Conservation (phyloP, 225 moss, liverwort and hornwort genomes). For the Anthoceros angustus region DNA sequence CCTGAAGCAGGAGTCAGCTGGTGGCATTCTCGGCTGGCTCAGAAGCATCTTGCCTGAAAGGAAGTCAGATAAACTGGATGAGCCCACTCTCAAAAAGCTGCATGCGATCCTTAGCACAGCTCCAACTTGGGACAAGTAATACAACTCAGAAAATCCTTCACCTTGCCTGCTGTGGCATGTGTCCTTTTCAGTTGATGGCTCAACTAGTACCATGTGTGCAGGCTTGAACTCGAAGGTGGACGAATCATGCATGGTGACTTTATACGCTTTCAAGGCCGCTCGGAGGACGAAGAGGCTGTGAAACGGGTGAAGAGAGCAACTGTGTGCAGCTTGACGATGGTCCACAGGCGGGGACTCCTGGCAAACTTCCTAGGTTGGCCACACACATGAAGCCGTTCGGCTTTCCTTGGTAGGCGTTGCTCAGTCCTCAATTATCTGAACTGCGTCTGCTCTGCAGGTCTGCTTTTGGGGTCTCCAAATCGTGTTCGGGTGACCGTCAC, state of each 20-base stretch:
- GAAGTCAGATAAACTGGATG: constrained; percentile 31
- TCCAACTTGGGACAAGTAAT: constrained; percentile 76
- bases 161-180: not conserved
- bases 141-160: constrained; percentile 7
- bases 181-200: not conserved
- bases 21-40: constrained; percentile 40
- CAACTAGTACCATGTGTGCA: constrained; percentile 5
- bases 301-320: constrained; percentile 34
- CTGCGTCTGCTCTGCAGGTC: not conserved
- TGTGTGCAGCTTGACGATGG: constrained; percentile 39
- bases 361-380: constrained; percentile 30
- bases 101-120: constrained; percentile 50
- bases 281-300: constrained; percentile 23
- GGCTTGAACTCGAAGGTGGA: constrained; percentile 52
- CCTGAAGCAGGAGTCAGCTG: constrained; percentile 31
- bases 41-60: constrained; percentile 22
- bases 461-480: not conserved
- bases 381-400: not conserved
- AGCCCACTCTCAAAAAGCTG: constrained; percentile 36
- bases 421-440: not conserved
- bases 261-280: constrained; percentile 32
- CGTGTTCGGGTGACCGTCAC: not conserved
- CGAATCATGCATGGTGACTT: constrained; percentile 44
- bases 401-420: too few relatives aligned
- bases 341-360: constrained; percentile 34